A percentile compares a stretch with the other conserved stretches of the same genome.
Conservation (phyloP, 352 stramenopile genomes). For the Globisporangium cederbergense region DNA sequence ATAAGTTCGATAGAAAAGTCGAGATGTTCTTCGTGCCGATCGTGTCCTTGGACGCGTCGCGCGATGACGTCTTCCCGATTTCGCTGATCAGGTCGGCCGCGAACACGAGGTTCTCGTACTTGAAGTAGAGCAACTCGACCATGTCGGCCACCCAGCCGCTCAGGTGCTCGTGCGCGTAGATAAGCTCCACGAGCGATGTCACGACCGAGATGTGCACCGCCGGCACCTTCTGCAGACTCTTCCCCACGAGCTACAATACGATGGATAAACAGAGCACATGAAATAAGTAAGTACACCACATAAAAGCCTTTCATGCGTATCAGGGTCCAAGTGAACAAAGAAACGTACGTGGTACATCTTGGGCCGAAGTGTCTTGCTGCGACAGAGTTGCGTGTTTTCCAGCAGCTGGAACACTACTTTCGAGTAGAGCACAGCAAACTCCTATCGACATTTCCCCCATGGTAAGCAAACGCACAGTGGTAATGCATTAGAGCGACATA, state of each 20-base stretch:
- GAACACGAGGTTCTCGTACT: constrained; percentile 61
- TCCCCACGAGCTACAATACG: constrained; percentile 43
- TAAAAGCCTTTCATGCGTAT: too few species aligned
- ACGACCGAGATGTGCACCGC: constrained; percentile 70
- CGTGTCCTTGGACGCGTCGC: constrained; percentile 67
- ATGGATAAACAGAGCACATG: neutral
- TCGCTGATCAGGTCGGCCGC: constrained; percentile 72
- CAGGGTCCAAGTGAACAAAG: neutral
- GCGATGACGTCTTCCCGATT: constrained; percentile 68
- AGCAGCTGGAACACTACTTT: constrained; percentile 66
- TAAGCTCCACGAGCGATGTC: constrained; percentile 66
- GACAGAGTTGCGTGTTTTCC: constrained; percentile 58
- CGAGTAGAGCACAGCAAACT: constrained; percentile 75
- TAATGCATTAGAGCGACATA: neutral
- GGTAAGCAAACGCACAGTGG: neutral
- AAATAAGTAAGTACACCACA: neutral
- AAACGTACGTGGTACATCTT: constrained; percentile 63
- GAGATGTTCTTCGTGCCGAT: constrained; percentile 73
- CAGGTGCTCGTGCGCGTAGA: constrained; percentile 71
- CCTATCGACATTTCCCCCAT: constrained; percentile 20
- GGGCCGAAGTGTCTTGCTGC: constrained; percentile 53
- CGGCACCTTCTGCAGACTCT: constrained; percentile 54
- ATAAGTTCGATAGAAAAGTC: constrained; percentile 63
- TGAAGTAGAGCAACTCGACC: constrained; percentile 54
- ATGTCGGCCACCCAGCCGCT: constrained; percentile 57